Evolutionary conservation across 257 asterid species (phyloP), one percentile per base, ranked within the genome.

Genomic region (Orobanche coerulescens): DNA sequence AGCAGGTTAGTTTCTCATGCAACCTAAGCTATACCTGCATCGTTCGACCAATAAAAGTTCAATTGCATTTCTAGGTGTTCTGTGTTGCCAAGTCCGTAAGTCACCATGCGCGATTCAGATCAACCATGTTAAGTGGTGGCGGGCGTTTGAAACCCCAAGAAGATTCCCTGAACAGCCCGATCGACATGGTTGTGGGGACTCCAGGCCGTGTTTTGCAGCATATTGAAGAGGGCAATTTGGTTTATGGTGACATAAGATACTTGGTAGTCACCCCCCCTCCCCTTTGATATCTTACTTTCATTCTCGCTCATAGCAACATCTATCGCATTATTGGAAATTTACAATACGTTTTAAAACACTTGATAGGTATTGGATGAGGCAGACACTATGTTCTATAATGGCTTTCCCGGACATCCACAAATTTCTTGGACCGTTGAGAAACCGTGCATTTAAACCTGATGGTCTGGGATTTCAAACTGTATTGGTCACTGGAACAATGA

Each of bases 71-170:
- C 68, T 65, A 92, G 97, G 97, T 93, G 26, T 93, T 79, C 62
- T 92, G 90, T 7, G 97, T 93, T 23, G 78, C 97, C 69, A 93
- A 89, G 78, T 76, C 78, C 12, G 67, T 93, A 39, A 86, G 97
- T 70, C 99, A 89, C 76, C 97, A 84, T 67, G 95, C 95, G 22
- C 75, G 96, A 44, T 93, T 89, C 73, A 83, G 99, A 79, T 83
- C 96, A 73, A 86, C 94, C 73, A 93, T 93, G 99, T 82, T 93
- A 42, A 89, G 99, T 68, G 97, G 99, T 22, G 99, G 99, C 20
- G 95, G 92, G 53, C 95, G 97, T 64, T 51, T 93, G 74, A 89
- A 78, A 73, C 99, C 96, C 23, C 99, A 93, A 61, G 99, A 93
- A 71, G 97, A 93, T 73, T 83, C 86, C 53, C 75, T 93, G 84